Percentiles rank a stretch among this genome's conserved stretches.
Conservation (phyloP, 1,139 yeast species). For the Taiozyma onychis region DNA sequence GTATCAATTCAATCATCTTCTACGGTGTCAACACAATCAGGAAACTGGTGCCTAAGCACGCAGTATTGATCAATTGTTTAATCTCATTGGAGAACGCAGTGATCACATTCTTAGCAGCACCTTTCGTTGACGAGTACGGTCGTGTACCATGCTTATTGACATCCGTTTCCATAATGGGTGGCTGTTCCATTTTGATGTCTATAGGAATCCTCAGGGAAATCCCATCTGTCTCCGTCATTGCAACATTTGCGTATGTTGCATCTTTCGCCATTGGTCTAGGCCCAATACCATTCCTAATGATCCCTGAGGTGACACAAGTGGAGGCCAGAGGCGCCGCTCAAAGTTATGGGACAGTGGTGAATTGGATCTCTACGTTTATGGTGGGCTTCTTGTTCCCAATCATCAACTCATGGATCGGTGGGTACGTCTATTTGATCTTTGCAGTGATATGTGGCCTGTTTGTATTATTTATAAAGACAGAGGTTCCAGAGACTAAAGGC, state of each 20-base stretch:
- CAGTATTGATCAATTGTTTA: constrained; percentile 65
- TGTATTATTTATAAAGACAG: constrained; percentile 38
- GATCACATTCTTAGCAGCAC: constrained; percentile 68
- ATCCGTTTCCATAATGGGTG: constrained; percentile 68
- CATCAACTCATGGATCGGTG: constrained; percentile 58
- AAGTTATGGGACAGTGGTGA: constrained; percentile 85
- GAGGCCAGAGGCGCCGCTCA: constrained; percentile 84
- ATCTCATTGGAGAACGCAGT: constrained; percentile 69
- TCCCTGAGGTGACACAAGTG: constrained; percentile 83
- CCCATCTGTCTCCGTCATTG: constrained; percentile 51
- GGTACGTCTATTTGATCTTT: constrained; percentile 74
- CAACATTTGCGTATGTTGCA: constrained; percentile 69
- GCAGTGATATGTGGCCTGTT: constrained; percentile 49
- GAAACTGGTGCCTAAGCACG: constrained; percentile 60
- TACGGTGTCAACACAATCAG: constrained; percentile 85
- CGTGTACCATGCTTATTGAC: constrained; percentile 63
- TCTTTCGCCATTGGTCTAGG: constrained; percentile 91
- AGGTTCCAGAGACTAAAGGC: constrained; percentile 80
- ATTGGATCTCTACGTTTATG: constrained; percentile 84
- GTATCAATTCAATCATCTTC: constrained; percentile 86
- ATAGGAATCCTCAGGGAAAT: constrained; percentile 51
- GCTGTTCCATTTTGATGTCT: constrained; percentile 59
- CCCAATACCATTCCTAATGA: constrained; percentile 86
- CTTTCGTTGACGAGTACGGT: constrained; percentile 68
- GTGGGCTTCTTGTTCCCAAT: constrained; percentile 82